These are phyloP conservation scores for Agarophyton chilense DNA, from an alignment of 23 red algal species.

Conservation along the genomic window DNA sequence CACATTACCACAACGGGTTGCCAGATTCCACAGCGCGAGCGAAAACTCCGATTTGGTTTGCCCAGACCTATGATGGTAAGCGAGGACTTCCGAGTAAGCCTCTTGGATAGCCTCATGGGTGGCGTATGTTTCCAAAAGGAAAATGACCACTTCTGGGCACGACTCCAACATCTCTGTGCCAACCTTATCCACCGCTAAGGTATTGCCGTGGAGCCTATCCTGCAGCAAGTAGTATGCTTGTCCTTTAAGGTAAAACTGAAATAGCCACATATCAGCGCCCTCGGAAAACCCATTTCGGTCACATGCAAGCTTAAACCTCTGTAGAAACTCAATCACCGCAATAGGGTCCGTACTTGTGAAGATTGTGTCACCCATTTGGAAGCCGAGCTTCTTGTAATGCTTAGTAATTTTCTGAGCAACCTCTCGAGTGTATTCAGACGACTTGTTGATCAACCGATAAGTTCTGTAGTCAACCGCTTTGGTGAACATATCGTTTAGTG, in stretches of 20 bases:
- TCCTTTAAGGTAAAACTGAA: not conserved
- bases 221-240: not conserved
- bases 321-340: not conserved
- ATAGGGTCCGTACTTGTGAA: slow-evolving; percentile 15
- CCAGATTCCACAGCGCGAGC: not conserved
- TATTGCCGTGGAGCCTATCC: not conserved
- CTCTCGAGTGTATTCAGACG: too few species aligned
- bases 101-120: slow-evolving; percentile 19
- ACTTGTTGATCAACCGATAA: not conserved
- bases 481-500: not conserved
- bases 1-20: not conserved
- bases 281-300: slow-evolving; percentile 8
- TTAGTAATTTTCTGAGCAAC: too few species aligned
- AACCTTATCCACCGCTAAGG: not conserved
- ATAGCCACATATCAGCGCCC: not conserved
- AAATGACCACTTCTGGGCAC: too few species aligned
- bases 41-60: slow-evolving; percentile 13
- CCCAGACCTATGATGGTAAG: not conserved
- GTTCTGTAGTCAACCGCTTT: slow-evolving; percentile 19
- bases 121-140: not conserved
- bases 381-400: not conserved
- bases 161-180: too few species aligned
- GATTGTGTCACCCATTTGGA: not conserved
- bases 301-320: slow-evolving; percentile 23
- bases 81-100: not conserved